Evolutionary conservation across 2,329 filamentous ascomycete species (phyloP).

Genomic region (Trichoderma endophyticum): DNA sequence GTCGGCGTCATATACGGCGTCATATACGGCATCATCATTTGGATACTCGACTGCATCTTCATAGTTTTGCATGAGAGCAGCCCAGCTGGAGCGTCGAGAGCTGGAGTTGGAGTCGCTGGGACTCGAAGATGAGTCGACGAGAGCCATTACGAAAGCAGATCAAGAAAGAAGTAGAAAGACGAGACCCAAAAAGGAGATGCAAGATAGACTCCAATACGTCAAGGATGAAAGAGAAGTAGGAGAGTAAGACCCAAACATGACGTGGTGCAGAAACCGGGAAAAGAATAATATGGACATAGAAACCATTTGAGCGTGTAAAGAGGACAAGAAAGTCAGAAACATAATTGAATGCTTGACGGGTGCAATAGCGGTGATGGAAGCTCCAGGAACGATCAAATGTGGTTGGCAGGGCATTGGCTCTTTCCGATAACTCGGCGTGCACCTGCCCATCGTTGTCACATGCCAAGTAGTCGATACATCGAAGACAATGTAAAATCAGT

Average conservation of each 20-base stretch:
- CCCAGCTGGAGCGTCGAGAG: conserved; percentile 17
- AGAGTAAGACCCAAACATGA: conserved; percentile 37
- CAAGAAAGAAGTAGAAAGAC: conserved; percentile 30
- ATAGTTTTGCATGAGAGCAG: conserved; percentile 13
- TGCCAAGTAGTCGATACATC: background rate
- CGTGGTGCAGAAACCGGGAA: conserved; percentile 28
- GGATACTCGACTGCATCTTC: conserved; percentile 27
- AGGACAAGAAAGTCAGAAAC: background rate
- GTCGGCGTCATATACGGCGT: background rate
- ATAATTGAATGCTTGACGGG: background rate
- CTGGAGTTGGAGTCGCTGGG: conserved; percentile 1
- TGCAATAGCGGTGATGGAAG: background rate
- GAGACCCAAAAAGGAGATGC: conserved; percentile 31
- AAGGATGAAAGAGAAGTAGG: background rate
- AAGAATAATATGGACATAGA: conserved; percentile 19
- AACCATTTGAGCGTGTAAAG: background rate
- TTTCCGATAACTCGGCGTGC: background rate
- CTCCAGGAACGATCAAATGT: background rate
- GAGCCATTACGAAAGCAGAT: conserved; percentile 34
- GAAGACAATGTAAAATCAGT: background rate
- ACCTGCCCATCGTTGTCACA: background rate
- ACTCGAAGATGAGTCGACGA: conserved; percentile 27
- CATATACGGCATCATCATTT: background rate
- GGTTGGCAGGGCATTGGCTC: background rate
- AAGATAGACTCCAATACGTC: background rate